Evolutionary conservation across 768 basidiomycete species (phyloP).

Genomic region (Coprinopsis strossmayeri): DNA sequence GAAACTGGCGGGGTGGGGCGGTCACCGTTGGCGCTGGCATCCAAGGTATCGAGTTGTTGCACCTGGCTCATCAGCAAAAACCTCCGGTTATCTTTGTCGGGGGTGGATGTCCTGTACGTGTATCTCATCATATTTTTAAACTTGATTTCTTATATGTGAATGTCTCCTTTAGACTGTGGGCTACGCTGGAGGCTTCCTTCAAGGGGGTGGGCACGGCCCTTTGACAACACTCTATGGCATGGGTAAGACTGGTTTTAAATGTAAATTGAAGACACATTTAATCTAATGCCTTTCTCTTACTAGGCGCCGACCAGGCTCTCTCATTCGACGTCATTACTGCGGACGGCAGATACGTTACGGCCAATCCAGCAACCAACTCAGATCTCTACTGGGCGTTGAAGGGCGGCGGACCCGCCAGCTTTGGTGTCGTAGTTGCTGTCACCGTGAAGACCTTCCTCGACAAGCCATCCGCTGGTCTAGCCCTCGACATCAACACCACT

Average conservation of each 20-base stretch:
- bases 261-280: constrained; percentile 7
- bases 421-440: constrained; percentile 12
- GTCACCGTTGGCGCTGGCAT: constrained; percentile 17
- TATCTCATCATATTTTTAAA: no score
- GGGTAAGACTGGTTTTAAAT: constrained; percentile 3
- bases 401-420: constrained; percentile 19
- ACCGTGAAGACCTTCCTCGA: constrained; percentile 18
- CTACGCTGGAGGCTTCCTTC: constrained; percentile 29
- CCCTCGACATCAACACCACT: constrained; percentile 12
- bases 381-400: constrained; percentile 36
- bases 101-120: constrained; percentile 15
- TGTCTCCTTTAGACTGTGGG: constrained; percentile 24
- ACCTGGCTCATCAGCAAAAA: constrained; percentile 7
- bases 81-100: constrained; percentile 9
- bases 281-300: background rate
- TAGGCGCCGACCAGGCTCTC: constrained; percentile 20
- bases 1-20: constrained; percentile 13
- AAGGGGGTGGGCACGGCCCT: constrained; percentile 23
- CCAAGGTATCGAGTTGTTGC: constrained; percentile 11
- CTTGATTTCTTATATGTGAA: background rate
- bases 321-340: constrained; percentile 35
- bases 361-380: constrained; percentile 24
- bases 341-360: constrained; percentile 24
- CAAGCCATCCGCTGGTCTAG: constrained; percentile 8
- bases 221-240: constrained; percentile 15